These are phyloP conservation scores for Geranium incanum DNA, from an alignment of 441 rosid species.

Conservation along the genomic window DNA sequence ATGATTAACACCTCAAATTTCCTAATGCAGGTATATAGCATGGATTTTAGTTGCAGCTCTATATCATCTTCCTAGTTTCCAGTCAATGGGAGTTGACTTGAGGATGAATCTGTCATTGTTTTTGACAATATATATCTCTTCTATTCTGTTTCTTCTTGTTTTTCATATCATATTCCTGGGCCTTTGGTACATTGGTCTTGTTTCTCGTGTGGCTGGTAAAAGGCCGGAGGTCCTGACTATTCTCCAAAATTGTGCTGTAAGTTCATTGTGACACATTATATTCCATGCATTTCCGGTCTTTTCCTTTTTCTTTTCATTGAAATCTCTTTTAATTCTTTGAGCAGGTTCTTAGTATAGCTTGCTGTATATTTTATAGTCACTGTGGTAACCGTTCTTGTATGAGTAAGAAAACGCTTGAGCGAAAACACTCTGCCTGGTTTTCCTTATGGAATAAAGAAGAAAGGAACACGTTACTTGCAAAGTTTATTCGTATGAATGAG, in stretches of 20 bases:
- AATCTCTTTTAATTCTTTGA: conserved; percentile 15
- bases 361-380: conserved; percentile 96
- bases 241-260: conserved; percentile 90
- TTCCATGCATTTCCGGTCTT: conserved; percentile 2
- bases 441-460: conserved; percentile 61
- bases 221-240: conserved; percentile 89
- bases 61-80: conserved; percentile 98
- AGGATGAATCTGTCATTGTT: conserved; percentile 98
- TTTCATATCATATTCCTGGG: conserved; percentile 86
- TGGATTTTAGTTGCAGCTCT: conserved; percentile 98
- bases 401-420: conserved; percentile 47
- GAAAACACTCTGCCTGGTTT: conserved; percentile 61
- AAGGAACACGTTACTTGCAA: conserved; percentile 63
- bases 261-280: conserved; percentile 23
- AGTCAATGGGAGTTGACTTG: conserved; percentile 97
- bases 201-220: conserved; percentile 92
- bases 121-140: conserved; percentile 75
- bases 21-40: conserved; percentile 70
- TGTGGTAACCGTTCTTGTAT: conserved; percentile 87
- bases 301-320: conserved; percentile 14
- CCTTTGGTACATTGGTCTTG: conserved; percentile 87
- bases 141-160: conserved; percentile 82
- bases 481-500: conserved; percentile 70
- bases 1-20: conserved; percentile 13
- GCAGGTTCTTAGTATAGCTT: conserved; percentile 92